Evolutionary conservation across 345 rosid genomes (phyloP), one percentile per base, ranked within the genome.

Genomic region (Moricandia arvensis): DNA sequence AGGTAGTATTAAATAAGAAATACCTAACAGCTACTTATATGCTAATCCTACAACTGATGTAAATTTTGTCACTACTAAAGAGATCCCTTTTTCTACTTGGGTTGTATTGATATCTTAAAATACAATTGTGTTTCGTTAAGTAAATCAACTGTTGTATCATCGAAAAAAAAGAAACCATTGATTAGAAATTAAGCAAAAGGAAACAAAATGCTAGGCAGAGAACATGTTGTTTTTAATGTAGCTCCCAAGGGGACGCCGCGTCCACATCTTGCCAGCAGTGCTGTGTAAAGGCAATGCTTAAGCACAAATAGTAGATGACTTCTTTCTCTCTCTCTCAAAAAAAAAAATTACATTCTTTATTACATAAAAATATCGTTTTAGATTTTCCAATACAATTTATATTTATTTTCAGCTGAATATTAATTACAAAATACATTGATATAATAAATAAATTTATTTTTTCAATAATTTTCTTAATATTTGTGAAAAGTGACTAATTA

Each of bases 181-280:
- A 30, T 5, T 37, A 10, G 30, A 43, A 17, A 43, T 60, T 38
- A 15, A 26, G 73, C 55, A 13, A 38, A n/a, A 2, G 7, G n/a
- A n/a, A n/a, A 17, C 10, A 35, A 38, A 41, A 27, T 47, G 17
- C 15, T 47, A 47, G 18, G 8, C n/a, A 47, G 54, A 45, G 7
- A 47, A 47, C 17, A 58, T 51, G 53, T 21, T 72, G 53, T 62
- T 62, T 49, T 72, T 21, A 72, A 54, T 73, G 70, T n/a, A 73
- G 62, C 69, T 73, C 54, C 57, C 63, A 65, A 55, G 15, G 71
- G 41, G 65, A 13, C 24, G 45, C 71, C 65, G 38, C 31, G 26
- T 74, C 77, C 58, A 65, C 71, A 30, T 74, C 65, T 74, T 33
- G 71, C 77, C 77, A 74, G 77, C 54, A 38, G n/a, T 73, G 64